Base-by-base conservation (phyloP, 768 basidiomycete species). In the Coprinellus micaceus region DNA sequence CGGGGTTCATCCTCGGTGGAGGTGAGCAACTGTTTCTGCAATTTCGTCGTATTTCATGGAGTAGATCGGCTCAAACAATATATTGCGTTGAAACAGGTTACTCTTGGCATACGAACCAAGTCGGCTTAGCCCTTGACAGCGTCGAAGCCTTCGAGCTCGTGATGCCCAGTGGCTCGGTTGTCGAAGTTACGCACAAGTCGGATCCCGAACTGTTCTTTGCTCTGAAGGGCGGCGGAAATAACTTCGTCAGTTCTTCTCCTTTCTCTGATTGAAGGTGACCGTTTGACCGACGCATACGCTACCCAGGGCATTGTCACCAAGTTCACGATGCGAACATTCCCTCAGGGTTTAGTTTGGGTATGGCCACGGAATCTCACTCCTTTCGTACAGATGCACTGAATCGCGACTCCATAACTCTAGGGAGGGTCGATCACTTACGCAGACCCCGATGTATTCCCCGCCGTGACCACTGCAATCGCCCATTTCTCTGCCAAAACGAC, bases 321-420 rank as follows among this genome's bases (percentile, higher is more conserved):
- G 39, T 80, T 87, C 60, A 82, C 78, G 0, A 54, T 87, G 19
- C 77, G 77, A 58, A 73, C 82, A 0, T 75, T 75, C 61, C 78
- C 84, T 7, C 83, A 86, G 67, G 69, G 70, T 0, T 65, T 77
- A 67, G 79, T 87, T 54, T 87, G 84, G 84, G 85, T 86, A 68
- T 25, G 75, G 13, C 26, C 3, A 28, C 11, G 28, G 21, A 4
- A 13, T n/a, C 7, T 17, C 17, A 7, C 4, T n/a, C 29, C 5
- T n/a, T 19, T 51, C 22, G 19, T 24, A 21, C 45, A 26, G 21
- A 11, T 28, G 15, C 15, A 33, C 11, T 10, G 15, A 21, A 15
- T 36, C 10, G 7, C 41, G 28, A 10, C 21, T 24, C 10, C 22
- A 5, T 54, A 10, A 15, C 47, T 19, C 24, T 22, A 84, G 82